Base-by-base conservation (phyloP, 2,329 filamentous ascomycete genomes). In the Coniosporium tulheliwenetii region DNA sequence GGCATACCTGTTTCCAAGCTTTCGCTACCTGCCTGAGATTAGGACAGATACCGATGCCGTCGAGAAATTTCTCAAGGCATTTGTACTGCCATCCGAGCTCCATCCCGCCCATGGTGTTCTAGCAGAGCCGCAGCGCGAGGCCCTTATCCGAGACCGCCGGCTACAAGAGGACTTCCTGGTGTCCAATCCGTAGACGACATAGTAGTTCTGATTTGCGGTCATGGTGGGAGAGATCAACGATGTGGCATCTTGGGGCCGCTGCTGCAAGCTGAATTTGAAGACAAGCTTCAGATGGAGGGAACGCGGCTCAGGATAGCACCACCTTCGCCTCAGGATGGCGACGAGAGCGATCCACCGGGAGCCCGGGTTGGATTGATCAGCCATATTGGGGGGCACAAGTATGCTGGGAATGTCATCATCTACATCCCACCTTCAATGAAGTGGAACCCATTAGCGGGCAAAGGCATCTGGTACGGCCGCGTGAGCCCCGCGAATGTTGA, bases 381-480 rank as follows among this genome's bases (percentile, higher is more conserved):
- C 45, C 85, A 93, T 51, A 78, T 93, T 40, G 83, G 84, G 1
- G 85, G 85, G 0, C 85, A 93, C 60, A 87, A 86, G 56, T 89
- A 80, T 55, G 85, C 85, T 0, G 85, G 85, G 1, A 93, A 93
- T 56, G 73, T 89, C 31, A 85, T 91, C 38, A 61, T 91, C 1
- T 91, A 91, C 52, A 56, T 91, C 5, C 84, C 85, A 4, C 79
- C 77, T 0, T 53, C 52, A 2, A 51, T 53, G 46, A 45, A 40
- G 5, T 47, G 34, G 0, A 75, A 83, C 54, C 67, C 73, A 4
- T 58, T 87, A 39, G 75, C 73, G 1, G 82, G 83, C 0, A 74
- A 74, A 51, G 83, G 83, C 1, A 72, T 91, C 2, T 91, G 84
- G 84, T 91, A 91, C 56, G 84, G 84, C 0, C 65, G 84, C 34